A percentile compares a stretch with the other conserved stretches of the same genome.
Conservation (phyloP, 345 rosid species). For the Hibiscus syriacus region DNA sequence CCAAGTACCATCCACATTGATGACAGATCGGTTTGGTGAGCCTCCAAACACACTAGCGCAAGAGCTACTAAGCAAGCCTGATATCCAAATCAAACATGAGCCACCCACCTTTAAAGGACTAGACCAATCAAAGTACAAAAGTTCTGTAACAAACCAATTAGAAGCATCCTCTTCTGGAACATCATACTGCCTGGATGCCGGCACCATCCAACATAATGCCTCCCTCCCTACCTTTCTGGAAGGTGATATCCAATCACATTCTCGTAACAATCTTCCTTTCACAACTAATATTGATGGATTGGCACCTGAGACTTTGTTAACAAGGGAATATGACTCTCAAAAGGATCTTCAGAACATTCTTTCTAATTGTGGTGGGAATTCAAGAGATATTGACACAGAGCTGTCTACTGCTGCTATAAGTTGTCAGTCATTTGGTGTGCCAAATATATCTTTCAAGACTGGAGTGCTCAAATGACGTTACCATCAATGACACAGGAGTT, state of each 20-base stretch:
- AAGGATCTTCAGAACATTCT: constrained; percentile 94
- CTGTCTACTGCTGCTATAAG: constrained; percentile 79
- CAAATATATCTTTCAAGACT: constrained; percentile 68
- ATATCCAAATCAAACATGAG: constrained; percentile 49
- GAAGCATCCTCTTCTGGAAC: constrained; percentile 94
- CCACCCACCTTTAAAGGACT: constrained; percentile 44
- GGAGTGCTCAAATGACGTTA: constrained; percentile 65
- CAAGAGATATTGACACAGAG: constrained; percentile 83
- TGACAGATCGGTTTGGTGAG: constrained; percentile 45
- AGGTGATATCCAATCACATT: constrained; percentile 64
- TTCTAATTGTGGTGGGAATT: constrained; percentile 61
- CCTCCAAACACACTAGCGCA: constrained; percentile 48
- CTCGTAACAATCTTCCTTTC: constrained; percentile 56
- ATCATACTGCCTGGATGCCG: constrained; percentile 78
- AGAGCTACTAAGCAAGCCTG: constrained; percentile 66
- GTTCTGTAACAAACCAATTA: constrained; percentile 58
- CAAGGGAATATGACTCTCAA: constrained; percentile 85
- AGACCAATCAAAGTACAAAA: constrained; percentile 57
- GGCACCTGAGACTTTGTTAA: constrained; percentile 69
- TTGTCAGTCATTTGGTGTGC: constrained; percentile 86
- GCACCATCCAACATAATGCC: constrained; percentile 64
- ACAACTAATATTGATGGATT: constrained; percentile 54
- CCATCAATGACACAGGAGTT: constrained; percentile 68
- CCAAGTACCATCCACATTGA: constrained; percentile 44
- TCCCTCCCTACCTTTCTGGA: constrained; percentile 70